Evolutionary conservation across 768 basidiomycete genomes (phyloP).

Genomic region (Pulveroboletus sp.): DNA sequence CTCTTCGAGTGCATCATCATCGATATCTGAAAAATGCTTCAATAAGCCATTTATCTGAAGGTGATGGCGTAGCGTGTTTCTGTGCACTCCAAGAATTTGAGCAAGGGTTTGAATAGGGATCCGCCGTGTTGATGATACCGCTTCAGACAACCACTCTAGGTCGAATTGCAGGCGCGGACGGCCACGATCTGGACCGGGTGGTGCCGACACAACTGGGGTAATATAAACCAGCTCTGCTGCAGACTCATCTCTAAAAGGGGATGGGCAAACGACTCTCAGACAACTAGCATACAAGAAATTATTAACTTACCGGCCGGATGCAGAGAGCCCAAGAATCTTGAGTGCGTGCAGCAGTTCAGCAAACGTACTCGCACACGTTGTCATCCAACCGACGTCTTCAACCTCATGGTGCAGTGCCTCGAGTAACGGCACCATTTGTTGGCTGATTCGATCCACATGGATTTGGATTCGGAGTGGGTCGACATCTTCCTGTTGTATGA

Average conservation of each 20-base stretch:
- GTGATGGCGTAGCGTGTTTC: slow-evolving; percentile 11
- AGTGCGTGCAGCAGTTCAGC: background rate
- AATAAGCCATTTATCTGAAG: slow-evolving; percentile 8
- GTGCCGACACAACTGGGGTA: background rate
- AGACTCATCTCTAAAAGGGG: background rate
- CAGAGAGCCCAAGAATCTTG: background rate
- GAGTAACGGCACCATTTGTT: slow-evolving; percentile 7
- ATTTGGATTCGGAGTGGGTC: slow-evolving; percentile 12
- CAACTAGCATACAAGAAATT: no score
- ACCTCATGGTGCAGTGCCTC: slow-evolving; percentile 9
- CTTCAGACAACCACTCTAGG: background rate
- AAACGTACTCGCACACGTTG: background rate
- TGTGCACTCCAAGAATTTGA: slow-evolving; percentile 9
- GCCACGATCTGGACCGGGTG: background rate
- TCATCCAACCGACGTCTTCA: background rate
- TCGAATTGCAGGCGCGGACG: background rate
- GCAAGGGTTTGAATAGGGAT: slow-evolving; percentile 4
- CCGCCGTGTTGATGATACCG: background rate
- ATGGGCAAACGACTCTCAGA: no score
- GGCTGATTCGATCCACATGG: slow-evolving; percentile 14
- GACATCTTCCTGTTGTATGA: slow-evolving; percentile 11
- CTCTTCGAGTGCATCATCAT: slow-evolving; percentile 16
- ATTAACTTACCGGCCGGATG: background rate
- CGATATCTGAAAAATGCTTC: slow-evolving; percentile 10
- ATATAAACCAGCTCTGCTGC: background rate